Base-by-base conservation (phyloP, 2,329 filamentous ascomycete genomes). In the Paracoccidioides lutzii region DNA sequence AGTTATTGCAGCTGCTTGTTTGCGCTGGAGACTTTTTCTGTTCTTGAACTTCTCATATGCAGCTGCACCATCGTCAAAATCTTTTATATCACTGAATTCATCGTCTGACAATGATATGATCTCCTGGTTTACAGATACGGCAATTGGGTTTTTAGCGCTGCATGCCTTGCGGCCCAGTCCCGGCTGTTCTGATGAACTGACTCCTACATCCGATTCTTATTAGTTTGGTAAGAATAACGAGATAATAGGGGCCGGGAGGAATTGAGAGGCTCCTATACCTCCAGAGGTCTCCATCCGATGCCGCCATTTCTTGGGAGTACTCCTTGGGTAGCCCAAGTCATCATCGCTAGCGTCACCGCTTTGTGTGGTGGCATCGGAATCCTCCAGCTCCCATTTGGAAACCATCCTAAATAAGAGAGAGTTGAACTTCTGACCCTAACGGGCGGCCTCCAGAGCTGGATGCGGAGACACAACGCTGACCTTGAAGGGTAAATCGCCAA, bases 31-130 rank as follows among this genome's bases (percentile, higher is more conserved):
- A 0, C 72, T 72, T 57, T 78, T 81, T 49, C 79, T 75, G 52
- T 81, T 80, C 64, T 84, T 85, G 66, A 82, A 84, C n/a, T 77
- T 76, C 43, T 80, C 72, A 59, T 88, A 88, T 6, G 77, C 76
- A 9, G 67, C 62, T 59, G 70, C 67, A 46, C 70, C 69, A 60
- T 70, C 69, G 52, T 71, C 70, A 54, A 72, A 69, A 3, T 65
- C 64, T n/a, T 63, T 62, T 54, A 64, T 62, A 37, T 69, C 65
- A 50, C 62, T 65, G 43, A 64, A 59, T 22, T 61, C 63, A 28
- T 63, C 61, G 37, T 68, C 57, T 9, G 66, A 62, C n/a, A 63
- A 54, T 5, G 60, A 57, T 3, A 59, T 57, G 32, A 60, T 60
- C 35, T 55, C 40, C 32, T 28, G 48, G 6, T 37, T 43, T 9